These are phyloP conservation scores for Rhododendron mucronatum DNA, from an alignment of 148 eudicot genomes.

Conservation along the genomic window DNA sequence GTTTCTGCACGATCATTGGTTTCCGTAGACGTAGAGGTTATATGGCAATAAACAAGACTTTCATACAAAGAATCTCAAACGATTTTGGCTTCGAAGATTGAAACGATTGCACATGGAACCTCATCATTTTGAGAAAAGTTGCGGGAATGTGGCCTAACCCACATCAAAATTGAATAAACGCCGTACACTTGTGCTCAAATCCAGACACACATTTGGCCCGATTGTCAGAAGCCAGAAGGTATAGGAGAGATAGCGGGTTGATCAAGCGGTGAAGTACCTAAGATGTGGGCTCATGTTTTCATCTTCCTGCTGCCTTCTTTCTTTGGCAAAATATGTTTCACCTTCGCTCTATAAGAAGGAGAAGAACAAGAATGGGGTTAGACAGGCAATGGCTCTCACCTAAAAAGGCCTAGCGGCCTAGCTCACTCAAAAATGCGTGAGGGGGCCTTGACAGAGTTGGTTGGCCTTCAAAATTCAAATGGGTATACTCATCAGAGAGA, in stretches of 20 bases:
- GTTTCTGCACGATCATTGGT: neutral
- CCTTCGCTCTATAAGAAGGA: neutral
- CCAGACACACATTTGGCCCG: neutral
- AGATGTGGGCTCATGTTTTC: neutral
- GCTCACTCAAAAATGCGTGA: neutral
- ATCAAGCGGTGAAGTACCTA: neutral
- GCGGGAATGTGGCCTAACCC: neutral
- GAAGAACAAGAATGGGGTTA: neutral
- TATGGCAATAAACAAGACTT: neutral
- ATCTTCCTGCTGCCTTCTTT: neutral
- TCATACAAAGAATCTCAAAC: neutral
- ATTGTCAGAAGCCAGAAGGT: neutral
- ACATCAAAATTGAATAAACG: neutral
- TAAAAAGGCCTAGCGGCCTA: neutral
- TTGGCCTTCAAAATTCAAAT: too few relatives aligned
- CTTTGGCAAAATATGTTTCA: neutral
- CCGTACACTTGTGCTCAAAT: neutral
- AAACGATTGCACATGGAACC: neutral
- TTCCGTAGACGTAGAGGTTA: neutral
- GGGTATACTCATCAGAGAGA: too few relatives aligned
- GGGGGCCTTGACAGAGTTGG: too few relatives aligned
- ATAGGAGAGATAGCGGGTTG: neutral
- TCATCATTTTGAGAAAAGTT: neutral
- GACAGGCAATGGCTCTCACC: neutral
- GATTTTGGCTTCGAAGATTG: neutral